Percentiles rank a stretch among this genome's conserved stretches.
phyloP scores from a whole-genome alignment of 2,329 filamentous ascomycete genomes.

The Penicillium hordei region DNA sequence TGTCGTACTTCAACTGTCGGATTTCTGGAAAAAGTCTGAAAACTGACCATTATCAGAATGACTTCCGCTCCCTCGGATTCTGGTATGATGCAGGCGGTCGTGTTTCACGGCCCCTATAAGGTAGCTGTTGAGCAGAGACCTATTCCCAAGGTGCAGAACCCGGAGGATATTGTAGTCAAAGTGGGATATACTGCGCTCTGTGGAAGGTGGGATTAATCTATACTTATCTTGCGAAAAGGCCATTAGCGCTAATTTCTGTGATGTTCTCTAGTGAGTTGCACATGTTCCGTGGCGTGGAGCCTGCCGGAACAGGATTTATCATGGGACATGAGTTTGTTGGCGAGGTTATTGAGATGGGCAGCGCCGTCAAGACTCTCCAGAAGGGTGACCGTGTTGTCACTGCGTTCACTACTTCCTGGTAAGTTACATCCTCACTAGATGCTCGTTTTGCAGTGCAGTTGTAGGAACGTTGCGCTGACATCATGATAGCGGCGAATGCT shows the following conservation, averaged over 20 bases:
- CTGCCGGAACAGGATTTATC: constrained; percentile 63
- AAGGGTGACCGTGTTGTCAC: constrained; percentile 77
- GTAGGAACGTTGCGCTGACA: constrained; percentile 7
- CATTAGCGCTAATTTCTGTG: not conserved
- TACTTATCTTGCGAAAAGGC: not conserved
- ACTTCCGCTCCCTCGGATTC: constrained; percentile 8
- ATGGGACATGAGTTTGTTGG: constrained; percentile 86
- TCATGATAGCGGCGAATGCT: constrained; percentile 63
- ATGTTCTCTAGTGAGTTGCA: constrained; percentile 68
- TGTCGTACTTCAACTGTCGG: not conserved
- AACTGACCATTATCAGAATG: constrained; percentile 14
- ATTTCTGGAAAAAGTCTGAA: constrained; percentile 11
- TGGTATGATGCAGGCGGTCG: constrained; percentile 77
- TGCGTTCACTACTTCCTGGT: constrained; percentile 82
- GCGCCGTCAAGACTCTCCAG: constrained; percentile 65
- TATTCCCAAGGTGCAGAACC: constrained; percentile 69
- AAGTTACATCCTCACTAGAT: constrained; percentile 28
- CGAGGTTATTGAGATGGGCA: constrained; percentile 66
- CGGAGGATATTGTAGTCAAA: constrained; percentile 77
- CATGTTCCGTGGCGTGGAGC: constrained; percentile 78
- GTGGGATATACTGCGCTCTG: constrained; percentile 82
- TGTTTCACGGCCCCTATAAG: constrained; percentile 77
- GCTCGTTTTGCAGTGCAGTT: not conserved
- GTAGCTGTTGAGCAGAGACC: constrained; percentile 77
- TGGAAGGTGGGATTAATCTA: constrained; percentile 65